Conservation (phyloP, 2,329 filamentous ascomycete species). For the Periconia macrospinosa region DNA sequence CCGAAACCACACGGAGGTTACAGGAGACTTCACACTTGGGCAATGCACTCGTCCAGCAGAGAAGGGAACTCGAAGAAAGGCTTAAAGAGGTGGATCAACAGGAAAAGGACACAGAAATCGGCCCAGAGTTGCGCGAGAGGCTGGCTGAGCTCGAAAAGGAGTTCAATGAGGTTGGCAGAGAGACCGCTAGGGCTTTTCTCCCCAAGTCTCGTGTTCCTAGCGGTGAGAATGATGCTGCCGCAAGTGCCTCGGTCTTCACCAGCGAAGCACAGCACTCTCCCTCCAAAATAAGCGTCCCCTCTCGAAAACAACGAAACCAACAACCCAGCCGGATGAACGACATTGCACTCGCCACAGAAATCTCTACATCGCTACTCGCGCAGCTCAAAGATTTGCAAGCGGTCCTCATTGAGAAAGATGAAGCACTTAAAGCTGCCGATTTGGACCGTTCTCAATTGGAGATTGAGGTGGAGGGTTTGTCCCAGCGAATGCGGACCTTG, state of each 20-base stretch:
- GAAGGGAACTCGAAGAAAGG: slow-evolving; percentile 77
- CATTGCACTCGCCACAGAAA: slow-evolving; percentile 97
- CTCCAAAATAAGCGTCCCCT: slow-evolving; percentile 84
- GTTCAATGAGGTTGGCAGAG: slow-evolving; percentile 89
- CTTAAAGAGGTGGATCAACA: slow-evolving; percentile 82
- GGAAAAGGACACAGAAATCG: slow-evolving; percentile 70
- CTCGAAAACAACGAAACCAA: slow-evolving; percentile 87
- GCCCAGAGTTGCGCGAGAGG: slow-evolving; percentile 78
- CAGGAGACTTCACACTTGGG: slow-evolving; percentile 90
- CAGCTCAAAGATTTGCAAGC: slow-evolving; percentile 90
- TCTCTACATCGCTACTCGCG: slow-evolving; percentile 90
- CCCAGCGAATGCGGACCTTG: slow-evolving; percentile 76
- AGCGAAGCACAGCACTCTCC: slow-evolving; percentile 83
- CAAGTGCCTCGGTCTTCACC: slow-evolving; percentile 62
- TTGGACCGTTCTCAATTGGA: slow-evolving; percentile 79
- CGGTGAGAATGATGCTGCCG: slow-evolving; percentile 37
- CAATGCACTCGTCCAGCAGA: slow-evolving; percentile 83
- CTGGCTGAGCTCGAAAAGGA: slow-evolving; percentile 88
- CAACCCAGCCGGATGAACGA: slow-evolving; percentile 87
- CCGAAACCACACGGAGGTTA: slow-evolving; percentile 87
- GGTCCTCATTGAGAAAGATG: slow-evolving; percentile 83
- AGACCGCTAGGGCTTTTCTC: slow-evolving; percentile 85
- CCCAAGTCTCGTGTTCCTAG: slow-evolving; percentile 78
- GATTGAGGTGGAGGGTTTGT: slow-evolving; percentile 75
- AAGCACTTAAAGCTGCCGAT: slow-evolving; percentile 74